These are phyloP conservation scores for Hymenoscyphus repandus DNA, from an alignment of 2,329 filamentous ascomycete species.

Conservation along the genomic window DNA sequence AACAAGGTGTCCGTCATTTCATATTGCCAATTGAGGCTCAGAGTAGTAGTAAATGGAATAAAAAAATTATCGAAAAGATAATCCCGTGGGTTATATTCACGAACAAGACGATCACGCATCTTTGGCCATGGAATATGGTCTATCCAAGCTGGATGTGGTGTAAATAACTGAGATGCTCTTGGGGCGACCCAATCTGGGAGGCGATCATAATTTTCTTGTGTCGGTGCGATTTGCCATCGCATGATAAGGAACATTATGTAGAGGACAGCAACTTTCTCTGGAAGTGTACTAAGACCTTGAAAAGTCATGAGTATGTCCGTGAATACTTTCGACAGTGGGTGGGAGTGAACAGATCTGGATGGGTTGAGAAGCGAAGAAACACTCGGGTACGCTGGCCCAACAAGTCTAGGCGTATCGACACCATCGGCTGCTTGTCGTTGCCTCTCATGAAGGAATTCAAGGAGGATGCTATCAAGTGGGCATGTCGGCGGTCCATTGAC, in stretches of 20 bases:
- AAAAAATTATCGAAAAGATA: constrained; percentile 78
- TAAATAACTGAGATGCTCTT: constrained; percentile 57
- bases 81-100: constrained; percentile 40
- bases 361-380: constrained; percentile 76
- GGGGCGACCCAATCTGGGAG: constrained; percentile 71
- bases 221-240: constrained; percentile 79
- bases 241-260: constrained; percentile 85
- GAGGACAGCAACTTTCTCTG: constrained; percentile 75
- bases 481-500: constrained; percentile 66
- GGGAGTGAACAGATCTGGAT: constrained; percentile 53
- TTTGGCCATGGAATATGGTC: constrained; percentile 76
- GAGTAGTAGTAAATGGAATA: constrained; percentile 69
- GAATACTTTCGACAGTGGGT: constrained; percentile 78
- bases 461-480: constrained; percentile 70
- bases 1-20: constrained; percentile 66
- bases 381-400: constrained; percentile 74
- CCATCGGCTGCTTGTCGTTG: constrained; percentile 62
- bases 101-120: constrained; percentile 64
- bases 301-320: constrained; percentile 83
- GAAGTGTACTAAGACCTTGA: constrained; percentile 69
- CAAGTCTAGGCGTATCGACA: constrained; percentile 56
- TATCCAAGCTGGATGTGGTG: constrained; percentile 72
- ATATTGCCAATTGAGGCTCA: constrained; percentile 82
- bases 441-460: constrained; percentile 71
- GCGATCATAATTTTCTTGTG: constrained; percentile 71